Evolutionary conservation across 768 basidiomycete species (phyloP), one percentile per base, ranked within the genome.

Genomic region (Baorangia bicolor): DNA sequence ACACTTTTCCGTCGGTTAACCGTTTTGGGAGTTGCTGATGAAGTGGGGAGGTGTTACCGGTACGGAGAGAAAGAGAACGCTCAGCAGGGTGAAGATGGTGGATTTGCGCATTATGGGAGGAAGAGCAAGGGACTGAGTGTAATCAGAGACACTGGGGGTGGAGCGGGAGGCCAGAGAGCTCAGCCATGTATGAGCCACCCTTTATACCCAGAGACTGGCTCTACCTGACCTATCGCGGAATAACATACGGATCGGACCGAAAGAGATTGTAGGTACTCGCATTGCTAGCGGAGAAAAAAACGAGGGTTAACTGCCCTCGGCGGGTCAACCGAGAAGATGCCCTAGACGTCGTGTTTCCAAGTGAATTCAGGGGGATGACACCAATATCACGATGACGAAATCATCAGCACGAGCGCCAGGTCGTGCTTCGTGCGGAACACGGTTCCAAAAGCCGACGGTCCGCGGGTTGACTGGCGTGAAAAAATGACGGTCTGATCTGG

Each of bases 1-100:
- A 59, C 67, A 88, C 88, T 57, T 75, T 74, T 44, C 88, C 88
- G 10, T 57, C 60, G 63, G 81, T 1, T 12, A n/a, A n/a, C n/a
- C 83, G 77, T 67, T 78, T 80, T 51, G 81, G 78, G 28, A 84
- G 74, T 30, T 69, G 59, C 16, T 58, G 56, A 53, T 64, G 62
- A n/a, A 39, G 12, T 9, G 39, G 68, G 60, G 56, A 69, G 53
- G 64, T 11, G 78, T 66, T 10, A 79, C 81, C 55, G 78, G 60
- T 34, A 67, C 65, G 44, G 77, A 53, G 49, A 78, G 62, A 55
- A 80, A 46, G 58, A 77, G 71, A 46, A 75, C 67, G 64, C 79
- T 72, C 63, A 85, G 57, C 30, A 75, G 65, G 59, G 72, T 57
- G 53, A 75, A 49, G 47, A 74, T 41, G 59, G 62, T 55, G 16